Evolutionary conservation across 345 rosid species (phyloP), one percentile per base, ranked within the genome.

Genomic region (Gynandropsis gynandra): DNA sequence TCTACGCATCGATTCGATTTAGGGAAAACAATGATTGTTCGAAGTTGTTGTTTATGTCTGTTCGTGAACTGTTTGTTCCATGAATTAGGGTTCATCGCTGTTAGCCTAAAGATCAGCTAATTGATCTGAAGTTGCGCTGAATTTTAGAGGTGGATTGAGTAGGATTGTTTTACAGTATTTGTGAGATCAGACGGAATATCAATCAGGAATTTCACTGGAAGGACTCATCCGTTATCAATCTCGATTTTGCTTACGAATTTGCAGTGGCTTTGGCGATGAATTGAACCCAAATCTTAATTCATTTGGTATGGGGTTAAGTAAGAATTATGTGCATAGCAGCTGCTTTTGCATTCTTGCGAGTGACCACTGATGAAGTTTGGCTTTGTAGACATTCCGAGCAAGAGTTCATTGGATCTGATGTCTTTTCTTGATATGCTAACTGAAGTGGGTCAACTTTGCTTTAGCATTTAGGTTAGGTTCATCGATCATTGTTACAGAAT

Each of bases 41-140:
- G 15, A 31, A 13, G 56, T 36, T 37, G 24, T 10, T 56, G 58
- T 3, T 35, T 64, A 0, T 47, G 44, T 36, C 13, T 44, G 16
- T 20, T 7, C 24, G 17, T 37, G 51, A 63, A 37, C 0, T 18
- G 1, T 11, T 4, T 58, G 19, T 50, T 14, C 33, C 40, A 16
- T 52, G 21, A 33, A 52, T 40, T 20, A 65, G 17, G 38, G 44
- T 46, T 58, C 50, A 2, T 58, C n/a, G 1, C 9, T 1, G 3
- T 36, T 36, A 36, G 40, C 40, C 40, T 9, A 36, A 36, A n/a
- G 40, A 4, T 36, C 40, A 0, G 10, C 1, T 10, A 36, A 8
- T 5, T 32, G 69, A 65, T 65, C 49, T 52, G 64, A 52, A 58
- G 38, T 29, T 43, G 19, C 54, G 44, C 48, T 37, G 47, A 27